A percentile compares a stretch with the other conserved stretches of the same genome.
These are phyloP conservation scores for Stemphylium vesicarium DNA, from an alignment of 2,329 filamentous ascomycete species.

Conservation along the genomic window DNA sequence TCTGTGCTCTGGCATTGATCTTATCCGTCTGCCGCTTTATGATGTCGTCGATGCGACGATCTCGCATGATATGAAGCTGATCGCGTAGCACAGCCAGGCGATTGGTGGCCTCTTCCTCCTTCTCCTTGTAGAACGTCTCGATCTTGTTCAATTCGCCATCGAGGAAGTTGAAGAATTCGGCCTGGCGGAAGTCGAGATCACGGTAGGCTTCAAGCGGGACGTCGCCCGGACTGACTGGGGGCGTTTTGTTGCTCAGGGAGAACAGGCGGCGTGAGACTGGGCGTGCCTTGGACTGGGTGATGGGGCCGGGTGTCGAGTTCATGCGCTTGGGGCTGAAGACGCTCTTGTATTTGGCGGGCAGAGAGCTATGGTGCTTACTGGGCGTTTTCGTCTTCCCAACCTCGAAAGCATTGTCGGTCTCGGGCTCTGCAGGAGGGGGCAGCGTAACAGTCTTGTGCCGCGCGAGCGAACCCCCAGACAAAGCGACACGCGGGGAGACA, in stretches of 20 bases:
- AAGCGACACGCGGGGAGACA: conserved; percentile 22
- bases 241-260: conserved; percentile 51
- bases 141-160: conserved; percentile 89
- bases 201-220: conserved; percentile 63
- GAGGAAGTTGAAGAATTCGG: conserved; percentile 87
- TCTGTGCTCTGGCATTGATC: conserved; percentile 34
- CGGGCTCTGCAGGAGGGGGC: conserved; percentile 20
- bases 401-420: conserved; percentile 51
- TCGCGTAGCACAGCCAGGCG: conserved; percentile 74
- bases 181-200: conserved; percentile 73
- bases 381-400: conserved; percentile 50
- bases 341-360: conserved; percentile 43
- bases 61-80: conserved; percentile 92
- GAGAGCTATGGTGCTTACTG: conserved; percentile 33
- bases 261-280: conserved; percentile 49
- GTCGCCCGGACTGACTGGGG: conserved; percentile 51
- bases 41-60: conserved; percentile 76
- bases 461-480: conserved; percentile 18
- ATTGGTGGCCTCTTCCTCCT: conserved; percentile 82
- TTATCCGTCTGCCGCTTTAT: conserved; percentile 57
- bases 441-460: conserved; percentile 29
- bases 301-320: conserved; percentile 47
- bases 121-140: conserved; percentile 84
- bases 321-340: conserved; percentile 51
- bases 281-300: conserved; percentile 36